Evolutionary conservation across 1,284 basidiomycete genomes (phyloP).

Genomic region (Lentinus polychrous): DNA sequence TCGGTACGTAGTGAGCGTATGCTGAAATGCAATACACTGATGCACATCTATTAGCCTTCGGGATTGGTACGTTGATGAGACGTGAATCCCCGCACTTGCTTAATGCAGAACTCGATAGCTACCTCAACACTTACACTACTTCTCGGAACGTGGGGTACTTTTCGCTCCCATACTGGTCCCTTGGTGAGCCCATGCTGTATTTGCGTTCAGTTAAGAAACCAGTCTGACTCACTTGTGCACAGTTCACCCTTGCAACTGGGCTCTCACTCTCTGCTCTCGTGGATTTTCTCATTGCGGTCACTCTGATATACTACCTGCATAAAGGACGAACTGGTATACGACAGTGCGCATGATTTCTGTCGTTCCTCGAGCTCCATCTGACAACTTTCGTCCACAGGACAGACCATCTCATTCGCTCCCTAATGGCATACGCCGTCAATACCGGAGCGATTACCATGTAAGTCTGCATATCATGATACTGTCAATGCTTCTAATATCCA

Average conservation of each 20-base stretch:
- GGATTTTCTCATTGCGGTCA: slow-evolving; percentile 41
- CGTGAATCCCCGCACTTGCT: neutral
- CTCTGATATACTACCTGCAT: slow-evolving; percentile 37
- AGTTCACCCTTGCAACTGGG: slow-evolving; percentile 48
- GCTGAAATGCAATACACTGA: neutral
- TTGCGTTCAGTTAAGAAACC: neutral
- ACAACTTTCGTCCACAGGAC: neutral
- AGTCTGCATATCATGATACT: neutral
- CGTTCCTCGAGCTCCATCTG: neutral
- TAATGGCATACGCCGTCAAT: slow-evolving; percentile 5
- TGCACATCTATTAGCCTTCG: neutral
- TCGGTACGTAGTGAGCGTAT: no score
- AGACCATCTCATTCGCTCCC: neutral
- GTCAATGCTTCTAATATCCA: no score
- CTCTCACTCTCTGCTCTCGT: slow-evolving; percentile 38
- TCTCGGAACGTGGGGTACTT: neutral
- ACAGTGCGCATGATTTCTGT: slow-evolving; percentile 8
- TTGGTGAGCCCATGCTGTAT: neutral
- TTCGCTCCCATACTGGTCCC: neutral
- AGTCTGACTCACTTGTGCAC: neutral
- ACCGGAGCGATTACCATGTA: slow-evolving; percentile 4
- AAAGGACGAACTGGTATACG: slow-evolving; percentile 26
- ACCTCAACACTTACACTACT: neutral
- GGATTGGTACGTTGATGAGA: neutral
- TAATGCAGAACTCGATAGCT: neutral